Conservation (phyloP, 2,329 filamentous ascomycete genomes). For the Colletotrichum agaves region DNA sequence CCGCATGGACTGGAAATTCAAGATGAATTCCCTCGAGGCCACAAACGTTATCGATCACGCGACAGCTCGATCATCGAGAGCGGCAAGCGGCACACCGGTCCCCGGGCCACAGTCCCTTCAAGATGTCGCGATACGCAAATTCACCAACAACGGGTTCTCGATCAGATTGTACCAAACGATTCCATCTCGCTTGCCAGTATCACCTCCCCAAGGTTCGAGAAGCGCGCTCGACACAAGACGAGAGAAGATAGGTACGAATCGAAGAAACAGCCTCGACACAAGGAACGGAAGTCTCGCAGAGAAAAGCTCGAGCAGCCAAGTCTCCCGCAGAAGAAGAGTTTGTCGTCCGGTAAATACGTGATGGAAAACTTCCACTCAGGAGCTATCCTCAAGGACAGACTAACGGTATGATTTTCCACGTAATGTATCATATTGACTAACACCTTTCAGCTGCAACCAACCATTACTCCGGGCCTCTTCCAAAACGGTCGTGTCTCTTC, state of each 20-base stretch:
- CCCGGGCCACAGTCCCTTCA: background rate
- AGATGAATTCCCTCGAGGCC: background rate
- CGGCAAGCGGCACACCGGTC: background rate
- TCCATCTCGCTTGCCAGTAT: background rate
- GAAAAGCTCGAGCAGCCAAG: slow-evolving; percentile 39
- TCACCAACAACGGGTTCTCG: background rate
- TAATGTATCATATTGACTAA: slow-evolving; percentile 16
- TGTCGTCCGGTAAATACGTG: slow-evolving; percentile 56
- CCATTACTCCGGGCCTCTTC: slow-evolving; percentile 55
- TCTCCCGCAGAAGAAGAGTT: slow-evolving; percentile 39
- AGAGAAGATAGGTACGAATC: slow-evolving; percentile 65
- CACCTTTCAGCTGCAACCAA: slow-evolving; percentile 48
- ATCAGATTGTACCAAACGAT: background rate
- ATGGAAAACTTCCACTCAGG: slow-evolving; percentile 67
- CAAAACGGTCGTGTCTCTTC: slow-evolving; percentile 50
- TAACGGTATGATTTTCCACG: slow-evolving; percentile 46
- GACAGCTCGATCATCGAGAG: slow-evolving; percentile 38
- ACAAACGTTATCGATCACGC: slow-evolving; percentile 21
- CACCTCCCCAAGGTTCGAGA: slow-evolving; percentile 54
- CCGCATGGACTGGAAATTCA: slow-evolving; percentile 14
- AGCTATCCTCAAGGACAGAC: slow-evolving; percentile 56
- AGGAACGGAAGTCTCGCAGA: slow-evolving; percentile 36
- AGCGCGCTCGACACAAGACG: slow-evolving; percentile 65
- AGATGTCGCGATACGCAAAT: background rate
- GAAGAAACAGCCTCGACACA: slow-evolving; percentile 42